These are phyloP conservation scores for Yarrowia hollandica DNA, from an alignment of 805 yeast species.

Conservation along the genomic window DNA sequence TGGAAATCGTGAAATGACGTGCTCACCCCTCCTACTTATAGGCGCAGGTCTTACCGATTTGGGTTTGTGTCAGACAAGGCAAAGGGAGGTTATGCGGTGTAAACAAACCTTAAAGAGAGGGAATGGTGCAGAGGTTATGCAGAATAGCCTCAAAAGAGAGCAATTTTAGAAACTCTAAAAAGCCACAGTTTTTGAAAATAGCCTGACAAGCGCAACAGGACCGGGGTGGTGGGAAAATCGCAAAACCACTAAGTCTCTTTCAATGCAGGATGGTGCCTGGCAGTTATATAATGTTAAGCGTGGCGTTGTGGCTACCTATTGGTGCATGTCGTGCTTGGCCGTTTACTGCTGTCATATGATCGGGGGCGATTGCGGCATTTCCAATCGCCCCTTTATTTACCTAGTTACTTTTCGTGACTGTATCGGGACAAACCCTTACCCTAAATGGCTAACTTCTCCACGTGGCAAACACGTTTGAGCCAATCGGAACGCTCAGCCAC, in stretches of 20 bases:
- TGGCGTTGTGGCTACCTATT: neutral
- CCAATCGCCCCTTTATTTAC: neutral
- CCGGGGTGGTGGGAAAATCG: neutral
- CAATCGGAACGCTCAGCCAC: conserved; percentile 3
- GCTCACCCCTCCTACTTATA: conserved; percentile 25
- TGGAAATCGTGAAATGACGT: conserved; percentile 20
- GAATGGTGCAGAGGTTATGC: neutral
- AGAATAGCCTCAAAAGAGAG: neutral
- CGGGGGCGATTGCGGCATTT: neutral
- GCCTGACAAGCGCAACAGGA: too few species aligned
- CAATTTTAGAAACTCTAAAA: neutral
- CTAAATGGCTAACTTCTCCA: conserved; percentile 11
- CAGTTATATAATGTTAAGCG: conserved; percentile 7
- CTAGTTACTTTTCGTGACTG: too few species aligned
- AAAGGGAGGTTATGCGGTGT: neutral
- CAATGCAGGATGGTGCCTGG: conserved; percentile 7
- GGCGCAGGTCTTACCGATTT: neutral
- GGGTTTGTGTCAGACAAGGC: neutral
- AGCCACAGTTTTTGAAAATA: conserved; percentile 9
- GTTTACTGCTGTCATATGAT: neutral
- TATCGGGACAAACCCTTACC: neutral
- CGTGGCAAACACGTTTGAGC: neutral
- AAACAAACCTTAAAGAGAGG: neutral
- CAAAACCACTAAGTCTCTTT: neutral
- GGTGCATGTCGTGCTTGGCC: neutral